Percentiles rank a stretch among this genome's conserved stretches.
These are phyloP conservation scores for Vigna nakashimae DNA, from an alignment of 306 rosid species.

Conservation along the genomic window DNA sequence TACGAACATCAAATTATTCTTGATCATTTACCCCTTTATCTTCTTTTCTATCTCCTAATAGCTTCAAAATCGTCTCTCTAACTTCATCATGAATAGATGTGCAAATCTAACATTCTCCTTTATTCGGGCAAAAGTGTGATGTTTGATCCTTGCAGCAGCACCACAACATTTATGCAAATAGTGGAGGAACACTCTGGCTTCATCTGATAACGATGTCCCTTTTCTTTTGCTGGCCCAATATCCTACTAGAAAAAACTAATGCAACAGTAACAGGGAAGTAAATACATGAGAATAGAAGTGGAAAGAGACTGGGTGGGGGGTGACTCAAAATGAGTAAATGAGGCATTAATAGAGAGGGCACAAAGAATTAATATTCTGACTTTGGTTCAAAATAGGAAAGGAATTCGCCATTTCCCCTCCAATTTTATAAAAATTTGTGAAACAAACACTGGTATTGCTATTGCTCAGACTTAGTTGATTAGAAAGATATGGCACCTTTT, in stretches of 20 bases:
- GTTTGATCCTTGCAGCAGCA: too few relatives aligned
- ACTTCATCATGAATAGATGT: too few relatives aligned
- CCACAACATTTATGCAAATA: not conserved
- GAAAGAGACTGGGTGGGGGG: not conserved
- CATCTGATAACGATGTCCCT: not conserved
- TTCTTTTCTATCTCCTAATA: too few relatives aligned
- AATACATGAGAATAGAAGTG: not conserved
- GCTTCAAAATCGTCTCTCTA: too few relatives aligned
- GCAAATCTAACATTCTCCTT: too few relatives aligned
- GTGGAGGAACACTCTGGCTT: not conserved
- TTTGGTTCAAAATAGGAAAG: not conserved
- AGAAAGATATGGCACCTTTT: not conserved
- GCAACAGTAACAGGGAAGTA: not conserved
- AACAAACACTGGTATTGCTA: not conserved
- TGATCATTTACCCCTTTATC: too few relatives aligned
- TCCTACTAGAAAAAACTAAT: not conserved
- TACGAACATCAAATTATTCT: too few relatives aligned
- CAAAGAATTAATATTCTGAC: not conserved
- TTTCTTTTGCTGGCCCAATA: not conserved
- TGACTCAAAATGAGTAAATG: not conserved
- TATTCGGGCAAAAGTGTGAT: too few relatives aligned
- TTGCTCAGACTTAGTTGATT: not conserved
- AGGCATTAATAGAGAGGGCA: not conserved
- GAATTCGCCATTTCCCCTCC: not conserved
- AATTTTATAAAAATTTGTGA: not conserved